Evolutionary conservation across 2,329 filamentous ascomycete genomes (phyloP).

Genomic region (Coniochaeta sp.): DNA sequence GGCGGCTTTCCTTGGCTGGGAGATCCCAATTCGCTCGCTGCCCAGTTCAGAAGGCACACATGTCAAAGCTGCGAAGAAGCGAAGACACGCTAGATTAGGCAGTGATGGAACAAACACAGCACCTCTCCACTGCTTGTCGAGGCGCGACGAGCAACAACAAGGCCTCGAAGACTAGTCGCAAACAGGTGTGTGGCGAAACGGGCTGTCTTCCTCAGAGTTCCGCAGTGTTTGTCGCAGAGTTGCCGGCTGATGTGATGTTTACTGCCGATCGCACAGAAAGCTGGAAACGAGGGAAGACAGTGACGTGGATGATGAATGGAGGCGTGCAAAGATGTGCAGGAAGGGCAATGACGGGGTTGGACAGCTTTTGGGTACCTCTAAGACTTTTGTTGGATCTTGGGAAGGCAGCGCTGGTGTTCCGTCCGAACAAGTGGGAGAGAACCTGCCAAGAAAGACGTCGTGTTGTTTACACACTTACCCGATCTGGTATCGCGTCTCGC

Average conservation of each 20-base stretch:
- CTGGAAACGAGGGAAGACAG: not conserved
- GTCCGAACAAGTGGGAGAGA: not conserved
- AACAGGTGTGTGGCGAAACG: not conserved
- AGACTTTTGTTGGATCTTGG: not conserved
- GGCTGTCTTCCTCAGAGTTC: not conserved
- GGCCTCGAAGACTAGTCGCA: not conserved
- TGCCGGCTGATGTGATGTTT: not conserved
- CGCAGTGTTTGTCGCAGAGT: not conserved
- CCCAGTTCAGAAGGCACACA: conserved; percentile 2
- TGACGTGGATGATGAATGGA: not conserved
- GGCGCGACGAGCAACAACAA: not conserved
- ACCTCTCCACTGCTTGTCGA: not conserved
- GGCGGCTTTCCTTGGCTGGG: not conserved
- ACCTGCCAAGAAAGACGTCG: not conserved
- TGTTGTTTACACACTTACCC: conserved; percentile 5
- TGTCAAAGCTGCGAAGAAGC: not conserved
- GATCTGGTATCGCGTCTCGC: not conserved
- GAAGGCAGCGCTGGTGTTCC: not conserved
- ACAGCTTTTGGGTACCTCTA: not conserved
- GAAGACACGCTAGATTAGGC: not conserved
- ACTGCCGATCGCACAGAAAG: not conserved
- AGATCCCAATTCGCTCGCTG: not conserved
- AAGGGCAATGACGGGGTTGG: not conserved
- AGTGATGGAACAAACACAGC: not conserved
- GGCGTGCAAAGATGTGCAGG: not conserved